These are phyloP conservation scores for Alternaria metachromatica DNA, from an alignment of 2,329 filamentous ascomycete genomes.

Conservation along the genomic window DNA sequence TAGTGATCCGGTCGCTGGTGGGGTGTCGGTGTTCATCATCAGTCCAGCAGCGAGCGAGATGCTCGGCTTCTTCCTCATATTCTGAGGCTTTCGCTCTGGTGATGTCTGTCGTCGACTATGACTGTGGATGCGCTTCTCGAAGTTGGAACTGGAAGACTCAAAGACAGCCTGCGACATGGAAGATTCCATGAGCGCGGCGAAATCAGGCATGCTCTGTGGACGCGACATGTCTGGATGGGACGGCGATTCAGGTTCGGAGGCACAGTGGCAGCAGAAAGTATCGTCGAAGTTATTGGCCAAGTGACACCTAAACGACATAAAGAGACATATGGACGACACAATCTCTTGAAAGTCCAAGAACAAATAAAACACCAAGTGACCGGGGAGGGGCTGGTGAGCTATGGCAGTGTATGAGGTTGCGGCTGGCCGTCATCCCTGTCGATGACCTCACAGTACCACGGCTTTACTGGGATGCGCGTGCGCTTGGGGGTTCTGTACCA, in stretches of 20 bases:
- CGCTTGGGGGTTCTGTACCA: slow-evolving; percentile 8
- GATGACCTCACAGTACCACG: slow-evolving; percentile 41
- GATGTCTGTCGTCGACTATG: slow-evolving; percentile 29
- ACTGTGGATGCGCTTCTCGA: slow-evolving; percentile 31
- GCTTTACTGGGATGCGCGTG: slow-evolving; percentile 11
- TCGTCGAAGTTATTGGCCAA: slow-evolving; percentile 15
- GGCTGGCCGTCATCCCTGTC: slow-evolving; percentile 41
- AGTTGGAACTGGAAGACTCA: slow-evolving; percentile 29
- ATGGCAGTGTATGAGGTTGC: slow-evolving; percentile 22
- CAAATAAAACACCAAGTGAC: slow-evolving; percentile 1
- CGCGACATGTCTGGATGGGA: slow-evolving; percentile 29
- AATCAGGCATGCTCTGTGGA: slow-evolving; percentile 46
- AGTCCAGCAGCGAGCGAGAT: slow-evolving; percentile 46
- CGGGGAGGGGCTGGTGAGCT: slow-evolving; percentile 10
- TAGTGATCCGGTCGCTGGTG: slow-evolving; percentile 6
- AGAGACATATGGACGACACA: slow-evolving; percentile 2
- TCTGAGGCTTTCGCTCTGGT: slow-evolving; percentile 25
- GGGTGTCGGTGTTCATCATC: slow-evolving; percentile 41
- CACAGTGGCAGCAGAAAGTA: slow-evolving; percentile 12
- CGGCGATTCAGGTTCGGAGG: not conserved
- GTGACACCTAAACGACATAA: slow-evolving; percentile 16
- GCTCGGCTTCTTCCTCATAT: slow-evolving; percentile 39
- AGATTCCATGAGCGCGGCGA: slow-evolving; percentile 39
- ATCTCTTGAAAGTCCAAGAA: slow-evolving; percentile 1
- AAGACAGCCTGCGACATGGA: slow-evolving; percentile 25